Percentiles rank a stretch among this genome's conserved stretches.
Conservation (phyloP, 2,329 filamentous ascomycete species). For the Aspergillus phoenicis region DNA sequence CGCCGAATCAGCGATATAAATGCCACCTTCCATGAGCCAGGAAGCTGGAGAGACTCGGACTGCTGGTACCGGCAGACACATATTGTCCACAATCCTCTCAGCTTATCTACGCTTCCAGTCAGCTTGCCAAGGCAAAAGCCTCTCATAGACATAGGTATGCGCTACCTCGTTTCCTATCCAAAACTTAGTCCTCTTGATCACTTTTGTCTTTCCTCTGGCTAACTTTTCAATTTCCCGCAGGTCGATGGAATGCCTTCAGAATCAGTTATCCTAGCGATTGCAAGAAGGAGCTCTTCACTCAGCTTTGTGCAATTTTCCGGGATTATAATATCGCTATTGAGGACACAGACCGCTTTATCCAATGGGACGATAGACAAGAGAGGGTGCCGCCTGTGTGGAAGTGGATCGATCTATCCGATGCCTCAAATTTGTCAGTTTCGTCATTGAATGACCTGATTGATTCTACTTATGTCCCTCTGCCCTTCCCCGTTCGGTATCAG, state of each 20-base stretch:
- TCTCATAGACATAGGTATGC: constrained; percentile 62
- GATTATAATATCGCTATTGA: constrained; percentile 72
- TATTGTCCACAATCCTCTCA: constrained; percentile 53
- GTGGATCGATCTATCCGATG: constrained; percentile 41
- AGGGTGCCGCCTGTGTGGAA: constrained; percentile 38
- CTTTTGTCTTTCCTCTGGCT: not conserved
- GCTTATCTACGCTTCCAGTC: constrained; percentile 41
- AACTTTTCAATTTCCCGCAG: constrained; percentile 32
- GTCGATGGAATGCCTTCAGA: constrained; percentile 65
- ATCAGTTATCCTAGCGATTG: constrained; percentile 49
- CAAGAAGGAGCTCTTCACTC: constrained; percentile 39
- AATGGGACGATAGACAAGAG: constrained; percentile 31
- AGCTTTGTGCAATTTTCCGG: constrained; percentile 58
- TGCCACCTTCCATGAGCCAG: constrained; percentile 46
- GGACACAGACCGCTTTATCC: constrained; percentile 46
- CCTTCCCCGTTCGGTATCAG: constrained; percentile 80
- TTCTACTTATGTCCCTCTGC: constrained; percentile 49
- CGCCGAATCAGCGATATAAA: constrained; percentile 38
- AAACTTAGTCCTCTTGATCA: not conserved
- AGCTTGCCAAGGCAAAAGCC: constrained; percentile 53
- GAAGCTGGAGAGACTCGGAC: constrained; percentile 59
- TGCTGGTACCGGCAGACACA: constrained; percentile 67
- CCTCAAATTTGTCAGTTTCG: constrained; percentile 21
- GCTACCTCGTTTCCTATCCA: not conserved
- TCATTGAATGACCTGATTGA: constrained; percentile 40